These are phyloP conservation scores for Vaccinium darrowii DNA, from an alignment of 148 eudicot species.

Conservation along the genomic window DNA sequence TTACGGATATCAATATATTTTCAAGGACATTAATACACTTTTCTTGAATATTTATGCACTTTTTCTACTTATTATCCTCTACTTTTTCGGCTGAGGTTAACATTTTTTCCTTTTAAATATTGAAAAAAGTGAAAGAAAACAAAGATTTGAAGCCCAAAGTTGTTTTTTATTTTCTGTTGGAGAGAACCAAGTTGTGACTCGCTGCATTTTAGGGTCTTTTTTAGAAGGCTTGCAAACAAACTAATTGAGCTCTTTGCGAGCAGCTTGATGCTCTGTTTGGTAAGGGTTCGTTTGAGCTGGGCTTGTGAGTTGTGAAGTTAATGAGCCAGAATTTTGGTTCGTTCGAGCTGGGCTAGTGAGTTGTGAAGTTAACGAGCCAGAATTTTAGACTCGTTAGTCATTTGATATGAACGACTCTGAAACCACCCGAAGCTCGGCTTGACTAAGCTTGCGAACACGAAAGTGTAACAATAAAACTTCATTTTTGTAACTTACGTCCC, in stretches of 20 bases:
- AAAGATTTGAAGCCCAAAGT: background rate
- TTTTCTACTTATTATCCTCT: too few species aligned
- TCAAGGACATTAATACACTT: too few species aligned
- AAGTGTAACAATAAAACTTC: background rate
- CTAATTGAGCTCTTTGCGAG: background rate
- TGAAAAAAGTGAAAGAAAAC: background rate
- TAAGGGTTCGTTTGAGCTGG: background rate
- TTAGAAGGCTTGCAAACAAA: background rate
- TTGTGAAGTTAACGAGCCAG: background rate
- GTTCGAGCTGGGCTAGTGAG: too few species aligned
- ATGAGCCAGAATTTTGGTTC: background rate
- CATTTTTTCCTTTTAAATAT: too few species aligned
- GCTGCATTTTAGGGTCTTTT: background rate
- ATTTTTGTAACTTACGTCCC: background rate
- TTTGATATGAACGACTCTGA: background rate
- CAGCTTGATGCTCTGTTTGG: background rate
- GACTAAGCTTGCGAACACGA: background rate
- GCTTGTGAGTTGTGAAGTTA: background rate
- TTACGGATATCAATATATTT: too few species aligned
- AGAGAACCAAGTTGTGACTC: background rate
- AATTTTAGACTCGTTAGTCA: background rate
- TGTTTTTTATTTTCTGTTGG: background rate
- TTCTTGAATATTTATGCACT: too few species aligned
- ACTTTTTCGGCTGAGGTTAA: too few species aligned
- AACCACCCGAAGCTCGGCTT: background rate